These are phyloP conservation scores for Fusarium beomiforme DNA, from an alignment of 2,329 filamentous ascomycete genomes.

Conservation along the genomic window DNA sequence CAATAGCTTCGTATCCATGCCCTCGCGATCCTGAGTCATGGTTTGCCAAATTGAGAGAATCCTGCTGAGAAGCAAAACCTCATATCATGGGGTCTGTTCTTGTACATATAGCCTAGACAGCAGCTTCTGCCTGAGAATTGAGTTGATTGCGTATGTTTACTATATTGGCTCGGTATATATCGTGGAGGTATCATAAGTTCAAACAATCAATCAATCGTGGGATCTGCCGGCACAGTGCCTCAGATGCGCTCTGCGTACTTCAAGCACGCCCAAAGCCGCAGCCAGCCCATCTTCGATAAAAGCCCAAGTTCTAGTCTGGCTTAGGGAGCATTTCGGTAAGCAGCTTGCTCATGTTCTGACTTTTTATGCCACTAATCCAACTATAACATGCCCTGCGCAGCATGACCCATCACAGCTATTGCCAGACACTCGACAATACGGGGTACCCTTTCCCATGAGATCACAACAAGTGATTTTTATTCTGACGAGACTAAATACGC, in stretches of 20 bases:
- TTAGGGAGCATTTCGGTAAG: not conserved
- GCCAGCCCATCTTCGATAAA: not conserved
- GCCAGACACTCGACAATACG: not conserved
- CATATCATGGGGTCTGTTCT: too few relatives aligned
- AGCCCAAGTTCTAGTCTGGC: not conserved
- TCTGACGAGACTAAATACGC: fast-evolving
- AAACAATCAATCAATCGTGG: too few relatives aligned
- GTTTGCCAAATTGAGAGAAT: too few relatives aligned
- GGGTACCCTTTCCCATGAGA: not conserved
- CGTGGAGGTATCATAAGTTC: too few relatives aligned
- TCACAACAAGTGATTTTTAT: fast-evolving
- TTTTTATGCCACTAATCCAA: too few relatives aligned
- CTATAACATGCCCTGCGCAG: not conserved
- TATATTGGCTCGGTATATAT: too few relatives aligned
- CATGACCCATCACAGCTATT: not conserved
- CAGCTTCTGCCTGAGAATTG: too few relatives aligned
- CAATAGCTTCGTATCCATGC: not conserved
- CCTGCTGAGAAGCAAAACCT: too few relatives aligned
- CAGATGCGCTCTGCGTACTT: not conserved
- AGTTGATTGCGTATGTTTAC: too few relatives aligned
- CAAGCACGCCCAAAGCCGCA: not conserved
- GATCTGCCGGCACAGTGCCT: not conserved
- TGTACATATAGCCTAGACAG: too few relatives aligned
- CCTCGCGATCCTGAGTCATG: not conserved
- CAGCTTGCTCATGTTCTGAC: not conserved